A percentile compares a stretch with the other conserved stretches of the same genome.
Conservation (phyloP, 2,329 filamentous ascomycete genomes). For the Pyrenochaeta sp. region DNA sequence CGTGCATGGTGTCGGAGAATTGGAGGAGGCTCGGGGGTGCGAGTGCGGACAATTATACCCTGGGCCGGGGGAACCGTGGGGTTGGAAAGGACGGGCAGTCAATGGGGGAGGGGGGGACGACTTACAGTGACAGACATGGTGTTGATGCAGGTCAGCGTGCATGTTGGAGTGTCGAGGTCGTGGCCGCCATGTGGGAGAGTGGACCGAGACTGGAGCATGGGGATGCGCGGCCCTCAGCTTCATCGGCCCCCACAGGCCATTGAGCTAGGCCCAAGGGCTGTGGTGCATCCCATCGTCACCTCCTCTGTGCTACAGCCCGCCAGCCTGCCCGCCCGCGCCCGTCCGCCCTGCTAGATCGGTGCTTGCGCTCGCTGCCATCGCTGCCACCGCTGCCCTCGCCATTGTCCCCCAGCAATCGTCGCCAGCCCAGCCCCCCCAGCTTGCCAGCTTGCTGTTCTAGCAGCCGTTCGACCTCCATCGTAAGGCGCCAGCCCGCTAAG, state of each 20-base stretch:
- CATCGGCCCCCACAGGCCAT: constrained; percentile 6
- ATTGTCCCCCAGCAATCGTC: constrained; percentile 2
- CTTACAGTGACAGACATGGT: constrained; percentile 60
- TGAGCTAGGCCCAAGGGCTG: background rate
- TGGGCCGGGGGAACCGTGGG: background rate
- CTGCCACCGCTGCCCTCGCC: constrained; percentile 8
- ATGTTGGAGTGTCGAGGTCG: constrained; percentile 10
- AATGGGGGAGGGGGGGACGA: constrained; percentile 9
- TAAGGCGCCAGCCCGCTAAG: constrained; percentile 9
- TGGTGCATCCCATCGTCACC: constrained; percentile 3
- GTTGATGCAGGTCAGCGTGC: constrained; percentile 17
- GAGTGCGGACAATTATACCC: background rate
- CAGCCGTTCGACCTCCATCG: constrained; percentile 5
- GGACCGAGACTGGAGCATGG: background rate
- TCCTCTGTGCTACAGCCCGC: constrained; percentile 10
- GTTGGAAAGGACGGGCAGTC: background rate
- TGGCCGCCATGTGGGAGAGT: background rate
- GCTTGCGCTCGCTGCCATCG: constrained; percentile 11
- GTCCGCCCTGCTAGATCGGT: constrained; percentile 9
- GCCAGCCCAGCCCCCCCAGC: background rate
- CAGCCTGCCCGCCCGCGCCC: constrained; percentile 6
- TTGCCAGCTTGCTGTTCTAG: background rate
- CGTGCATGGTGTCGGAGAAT: constrained; percentile 4
- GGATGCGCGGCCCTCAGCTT: constrained; percentile 4
- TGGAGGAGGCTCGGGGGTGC: background rate